phyloP scores from a whole-genome alignment of 805 yeast genomes.

The Limtongia smithiae region DNA sequence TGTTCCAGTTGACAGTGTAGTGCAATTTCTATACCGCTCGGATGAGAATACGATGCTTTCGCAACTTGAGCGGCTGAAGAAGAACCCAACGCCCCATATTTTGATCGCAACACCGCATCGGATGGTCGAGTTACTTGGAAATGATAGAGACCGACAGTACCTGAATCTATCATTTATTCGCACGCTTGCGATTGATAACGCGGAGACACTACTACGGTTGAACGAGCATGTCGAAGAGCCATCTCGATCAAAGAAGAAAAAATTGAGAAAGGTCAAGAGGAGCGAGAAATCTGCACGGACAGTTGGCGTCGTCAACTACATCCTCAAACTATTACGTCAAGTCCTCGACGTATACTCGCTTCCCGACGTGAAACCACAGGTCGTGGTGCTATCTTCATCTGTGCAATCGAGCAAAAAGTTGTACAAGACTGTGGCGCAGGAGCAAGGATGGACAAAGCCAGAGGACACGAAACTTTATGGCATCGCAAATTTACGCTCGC shows the following conservation, averaged over 20 bases:
- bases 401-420: background rate
- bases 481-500: background rate
- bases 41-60: slow-evolving; percentile 27
- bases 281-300: too few species aligned
- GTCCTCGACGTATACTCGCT: slow-evolving; percentile 5
- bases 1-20: slow-evolving; percentile 16
- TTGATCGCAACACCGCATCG: slow-evolving; percentile 56
- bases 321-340: background rate
- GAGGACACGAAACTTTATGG: background rate
- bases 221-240: background rate
- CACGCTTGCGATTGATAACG: slow-evolving; percentile 29
- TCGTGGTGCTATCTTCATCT: slow-evolving; percentile 1
- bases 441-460: background rate
- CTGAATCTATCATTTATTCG: slow-evolving; percentile 20
- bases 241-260: background rate
- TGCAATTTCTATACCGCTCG: slow-evolving; percentile 35
- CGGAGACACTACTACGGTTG: slow-evolving; percentile 19
- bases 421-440: background rate
- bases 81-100: slow-evolving; percentile 41
- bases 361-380: slow-evolving; percentile 1
- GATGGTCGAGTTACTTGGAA: slow-evolving; percentile 41
- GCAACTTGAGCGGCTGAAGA: slow-evolving; percentile 31
- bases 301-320: background rate
- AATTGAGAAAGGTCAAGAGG: too few species aligned
- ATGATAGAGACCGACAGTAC: slow-evolving; percentile 4